Conservation (phyloP, 352 stramenopile species). For the Globisporangium barbulae region DNA sequence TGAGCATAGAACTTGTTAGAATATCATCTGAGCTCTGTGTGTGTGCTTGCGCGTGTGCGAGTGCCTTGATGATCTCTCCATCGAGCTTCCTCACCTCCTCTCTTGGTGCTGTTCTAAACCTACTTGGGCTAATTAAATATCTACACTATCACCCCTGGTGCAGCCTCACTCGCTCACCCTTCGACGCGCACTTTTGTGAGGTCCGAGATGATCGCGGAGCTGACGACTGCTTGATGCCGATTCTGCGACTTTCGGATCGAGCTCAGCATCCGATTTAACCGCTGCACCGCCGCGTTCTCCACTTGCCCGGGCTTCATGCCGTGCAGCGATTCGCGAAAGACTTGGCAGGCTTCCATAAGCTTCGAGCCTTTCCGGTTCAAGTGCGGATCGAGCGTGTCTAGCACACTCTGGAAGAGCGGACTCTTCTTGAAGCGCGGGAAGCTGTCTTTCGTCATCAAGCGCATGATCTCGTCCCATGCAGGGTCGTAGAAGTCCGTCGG, state of each 20-base stretch:
- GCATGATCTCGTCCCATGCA: constrained; percentile 73
- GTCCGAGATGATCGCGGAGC: constrained; percentile 18
- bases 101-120: not conserved
- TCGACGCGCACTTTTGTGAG: constrained; percentile 21
- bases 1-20: constrained; percentile 9
- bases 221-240: constrained; percentile 27
- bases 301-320: constrained; percentile 53
- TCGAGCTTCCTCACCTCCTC: not conserved
- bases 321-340: constrained; percentile 71
- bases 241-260: constrained; percentile 62
- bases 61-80: not conserved
- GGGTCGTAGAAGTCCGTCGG: constrained; percentile 47
- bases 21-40: not conserved
- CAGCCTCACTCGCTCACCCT: constrained; percentile 8
- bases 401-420: constrained; percentile 53
- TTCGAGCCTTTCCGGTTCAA: constrained; percentile 61
- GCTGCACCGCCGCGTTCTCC: constrained; percentile 42
- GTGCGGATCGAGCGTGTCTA: constrained; percentile 63
- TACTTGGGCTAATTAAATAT: constrained; percentile 12
- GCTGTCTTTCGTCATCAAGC: constrained; percentile 77
- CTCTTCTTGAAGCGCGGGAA: constrained; percentile 83
- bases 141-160: not conserved
- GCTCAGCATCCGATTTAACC: constrained; percentile 65
- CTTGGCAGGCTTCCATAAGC: constrained; percentile 58
- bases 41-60: no score